A percentile compares a stretch with the other conserved stretches of the same genome.
These are phyloP conservation scores for Linanthus parryae DNA, from an alignment of 148 eudicot species.

Conservation along the genomic window DNA sequence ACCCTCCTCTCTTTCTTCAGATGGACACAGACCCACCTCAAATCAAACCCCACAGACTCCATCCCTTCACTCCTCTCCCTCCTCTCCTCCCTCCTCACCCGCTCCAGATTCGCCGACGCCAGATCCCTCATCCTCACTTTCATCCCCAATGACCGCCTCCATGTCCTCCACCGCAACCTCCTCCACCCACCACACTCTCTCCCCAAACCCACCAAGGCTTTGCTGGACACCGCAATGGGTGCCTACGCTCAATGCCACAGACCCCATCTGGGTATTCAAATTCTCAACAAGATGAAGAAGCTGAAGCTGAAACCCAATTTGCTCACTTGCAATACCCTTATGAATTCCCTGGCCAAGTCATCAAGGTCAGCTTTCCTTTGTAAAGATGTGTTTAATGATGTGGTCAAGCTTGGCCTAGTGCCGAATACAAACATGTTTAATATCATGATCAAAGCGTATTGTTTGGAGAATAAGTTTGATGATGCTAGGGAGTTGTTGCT, in stretches of 20 bases:
- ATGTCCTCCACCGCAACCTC: slow-evolving; percentile 45
- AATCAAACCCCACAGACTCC: slow-evolving; percentile 6
- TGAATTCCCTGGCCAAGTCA: slow-evolving; percentile 45
- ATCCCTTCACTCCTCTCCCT: slow-evolving; percentile 39
- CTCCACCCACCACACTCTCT: slow-evolving; percentile 38
- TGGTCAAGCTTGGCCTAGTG: slow-evolving; percentile 30
- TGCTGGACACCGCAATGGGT: slow-evolving; percentile 47
- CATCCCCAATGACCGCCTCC: slow-evolving; percentile 42
- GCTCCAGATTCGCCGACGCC: slow-evolving; percentile 58
- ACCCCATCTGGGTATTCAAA: slow-evolving; percentile 48
- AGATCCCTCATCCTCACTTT: slow-evolving; percentile 34
- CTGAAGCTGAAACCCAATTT: slow-evolving; percentile 34
- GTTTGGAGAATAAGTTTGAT: slow-evolving; percentile 37
- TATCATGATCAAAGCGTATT: slow-evolving; percentile 66
- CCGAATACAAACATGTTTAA: slow-evolving; percentile 55
- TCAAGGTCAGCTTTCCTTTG: slow-evolving; percentile 18
- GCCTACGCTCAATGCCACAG: slow-evolving; percentile 46
- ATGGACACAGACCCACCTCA: slow-evolving; percentile 23
- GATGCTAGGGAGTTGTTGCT: slow-evolving; percentile 54
- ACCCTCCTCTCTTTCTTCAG: slow-evolving; percentile 36
- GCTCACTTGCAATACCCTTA: slow-evolving; percentile 53
- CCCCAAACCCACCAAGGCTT: slow-evolving; percentile 36
- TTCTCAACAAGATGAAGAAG: slow-evolving; percentile 72
- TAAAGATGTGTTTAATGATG: slow-evolving; percentile 46
- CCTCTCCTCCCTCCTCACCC: slow-evolving; percentile 38